Conservation (phyloP, 1,139 yeast genomes). For the Candida labiduridarum region DNA sequence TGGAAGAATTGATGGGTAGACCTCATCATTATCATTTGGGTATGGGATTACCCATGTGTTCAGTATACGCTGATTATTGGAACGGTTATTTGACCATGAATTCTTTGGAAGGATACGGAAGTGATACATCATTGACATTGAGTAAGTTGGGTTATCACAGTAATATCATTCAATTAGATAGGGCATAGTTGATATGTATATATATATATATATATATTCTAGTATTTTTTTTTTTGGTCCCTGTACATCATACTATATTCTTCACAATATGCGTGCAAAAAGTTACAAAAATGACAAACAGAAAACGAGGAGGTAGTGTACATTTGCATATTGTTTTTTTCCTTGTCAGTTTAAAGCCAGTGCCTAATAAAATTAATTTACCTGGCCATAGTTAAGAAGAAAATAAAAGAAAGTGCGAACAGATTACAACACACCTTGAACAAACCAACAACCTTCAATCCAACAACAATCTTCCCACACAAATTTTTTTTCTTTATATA, state of each 20-base stretch:
- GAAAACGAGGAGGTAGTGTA: background rate
- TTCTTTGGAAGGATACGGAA: conserved; percentile 87
- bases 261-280: background rate
- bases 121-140: conserved; percentile 79
- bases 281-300: background rate
- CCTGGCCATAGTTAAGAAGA: conserved; percentile 5
- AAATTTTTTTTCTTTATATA: background rate
- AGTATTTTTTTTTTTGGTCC: background rate
- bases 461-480: background rate
- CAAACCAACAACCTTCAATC: background rate
- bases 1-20: conserved; percentile 58
- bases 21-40: conserved; percentile 79
- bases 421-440: background rate
- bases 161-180: conserved; percentile 68
- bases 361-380: background rate
- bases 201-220: background rate
- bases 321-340: background rate
- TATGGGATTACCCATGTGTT: conserved; percentile 87
- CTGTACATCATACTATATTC: background rate
- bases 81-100: conserved; percentile 84
- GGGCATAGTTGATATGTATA: conserved; percentile 45
- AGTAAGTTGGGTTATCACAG: conserved; percentile 76
- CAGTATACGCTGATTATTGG: conserved; percentile 95
- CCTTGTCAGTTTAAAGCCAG: background rate
- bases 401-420: background rate